Evolutionary conservation across 2,329 filamentous ascomycete genomes (phyloP).

Genomic region (Nannizziopsis barbatae): DNA sequence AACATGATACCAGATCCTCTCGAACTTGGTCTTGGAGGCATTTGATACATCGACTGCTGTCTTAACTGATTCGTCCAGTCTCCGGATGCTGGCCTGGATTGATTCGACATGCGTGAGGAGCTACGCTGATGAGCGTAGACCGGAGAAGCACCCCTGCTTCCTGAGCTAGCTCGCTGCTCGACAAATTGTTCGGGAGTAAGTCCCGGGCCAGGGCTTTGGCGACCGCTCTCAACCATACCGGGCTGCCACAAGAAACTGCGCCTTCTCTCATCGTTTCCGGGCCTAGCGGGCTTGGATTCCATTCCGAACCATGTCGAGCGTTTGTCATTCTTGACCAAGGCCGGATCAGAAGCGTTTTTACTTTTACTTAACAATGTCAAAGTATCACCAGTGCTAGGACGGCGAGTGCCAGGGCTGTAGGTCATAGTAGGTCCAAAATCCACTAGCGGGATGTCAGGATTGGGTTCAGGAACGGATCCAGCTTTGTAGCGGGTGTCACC

Average conservation of each 20-base stretch:
- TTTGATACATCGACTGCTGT: slow-evolving; percentile 25
- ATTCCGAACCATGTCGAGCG: slow-evolving; percentile 12
- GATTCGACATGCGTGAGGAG: slow-evolving; percentile 41
- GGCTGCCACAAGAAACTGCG: slow-evolving; percentile 73
- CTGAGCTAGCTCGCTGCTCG: slow-evolving; percentile 54
- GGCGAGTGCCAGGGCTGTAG: slow-evolving; percentile 46
- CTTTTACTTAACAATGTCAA: slow-evolving; percentile 31
- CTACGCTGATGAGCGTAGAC: slow-evolving; percentile 39
- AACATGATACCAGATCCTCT: slow-evolving; percentile 47
- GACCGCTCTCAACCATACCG: slow-evolving; percentile 40
- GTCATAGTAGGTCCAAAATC: slow-evolving; percentile 80
- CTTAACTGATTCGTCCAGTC: slow-evolving; percentile 30
- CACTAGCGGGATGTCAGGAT: slow-evolving; percentile 56
- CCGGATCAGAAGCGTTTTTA: slow-evolving; percentile 25
- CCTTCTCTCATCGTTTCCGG: slow-evolving; percentile 42
- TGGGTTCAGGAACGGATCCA: slow-evolving; percentile 21
- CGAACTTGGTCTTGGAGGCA: slow-evolving; percentile 44
- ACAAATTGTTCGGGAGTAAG: slow-evolving; percentile 76
- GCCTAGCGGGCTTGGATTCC: slow-evolving; percentile 28
- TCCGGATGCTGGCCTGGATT: slow-evolving; percentile 27
- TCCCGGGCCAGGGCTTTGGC: slow-evolving; percentile 40
- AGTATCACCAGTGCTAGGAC: slow-evolving; percentile 47
- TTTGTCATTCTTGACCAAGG: slow-evolving; percentile 22
- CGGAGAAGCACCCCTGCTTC: slow-evolving; percentile 43
- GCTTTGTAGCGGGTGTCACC: slow-evolving; percentile 39